A percentile compares a stretch with the other conserved stretches of the same genome.
Evolutionary conservation across 495 filamentous ascomycete species (phyloP).

Genomic region (Lophium mytilinum): DNA sequence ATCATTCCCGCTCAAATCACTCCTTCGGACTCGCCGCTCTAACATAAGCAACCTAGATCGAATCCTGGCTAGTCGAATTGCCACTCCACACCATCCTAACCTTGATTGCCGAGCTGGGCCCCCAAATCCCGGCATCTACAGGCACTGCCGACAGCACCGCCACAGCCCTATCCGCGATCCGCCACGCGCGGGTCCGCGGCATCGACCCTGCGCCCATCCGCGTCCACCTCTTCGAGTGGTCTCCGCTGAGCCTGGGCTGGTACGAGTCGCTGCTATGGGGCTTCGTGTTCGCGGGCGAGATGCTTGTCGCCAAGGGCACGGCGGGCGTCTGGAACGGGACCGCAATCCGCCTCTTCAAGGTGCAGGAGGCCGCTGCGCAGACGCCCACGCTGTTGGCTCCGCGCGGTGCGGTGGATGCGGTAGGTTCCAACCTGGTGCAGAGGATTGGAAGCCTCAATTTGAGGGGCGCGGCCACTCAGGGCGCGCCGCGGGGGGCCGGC

Average conservation of each 20-base stretch:
- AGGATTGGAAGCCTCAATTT: conserved; percentile 72
- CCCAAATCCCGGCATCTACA: conserved; percentile 41
- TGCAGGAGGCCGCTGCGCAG: conserved; percentile 73
- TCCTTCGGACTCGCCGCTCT: conserved; percentile 3
- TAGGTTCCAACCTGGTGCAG: conserved; percentile 84
- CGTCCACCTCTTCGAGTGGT: conserved; percentile 93
- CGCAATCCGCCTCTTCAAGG: conserved; percentile 74
- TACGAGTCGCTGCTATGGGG: conserved; percentile 93
- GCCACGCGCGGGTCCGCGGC: conserved; percentile 38
- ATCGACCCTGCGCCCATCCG: conserved; percentile 70
- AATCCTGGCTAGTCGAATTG: conserved; percentile 86
- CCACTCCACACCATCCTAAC: conserved; percentile 86
- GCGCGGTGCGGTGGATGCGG: conserved; percentile 88
- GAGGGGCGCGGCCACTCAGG: conserved; percentile 22
- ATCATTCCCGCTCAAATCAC: not conserved
- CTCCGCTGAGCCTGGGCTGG: conserved; percentile 85
- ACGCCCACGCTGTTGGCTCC: conserved; percentile 77
- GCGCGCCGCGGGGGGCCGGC: not conserved
- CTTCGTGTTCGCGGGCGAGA: conserved; percentile 87
- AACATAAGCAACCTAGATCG: conserved; percentile 53
- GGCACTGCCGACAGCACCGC: conserved; percentile 33
- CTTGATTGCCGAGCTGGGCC: conserved; percentile 53
- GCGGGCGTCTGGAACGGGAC: conserved; percentile 97
- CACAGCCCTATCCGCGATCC: conserved; percentile 23
- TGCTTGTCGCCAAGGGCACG: conserved; percentile 77